A percentile compares a stretch with the other conserved stretches of the same genome.
These are phyloP conservation scores for Fulvia fulva DNA, from an alignment of 2,329 filamentous ascomycete species.

Conservation along the genomic window DNA sequence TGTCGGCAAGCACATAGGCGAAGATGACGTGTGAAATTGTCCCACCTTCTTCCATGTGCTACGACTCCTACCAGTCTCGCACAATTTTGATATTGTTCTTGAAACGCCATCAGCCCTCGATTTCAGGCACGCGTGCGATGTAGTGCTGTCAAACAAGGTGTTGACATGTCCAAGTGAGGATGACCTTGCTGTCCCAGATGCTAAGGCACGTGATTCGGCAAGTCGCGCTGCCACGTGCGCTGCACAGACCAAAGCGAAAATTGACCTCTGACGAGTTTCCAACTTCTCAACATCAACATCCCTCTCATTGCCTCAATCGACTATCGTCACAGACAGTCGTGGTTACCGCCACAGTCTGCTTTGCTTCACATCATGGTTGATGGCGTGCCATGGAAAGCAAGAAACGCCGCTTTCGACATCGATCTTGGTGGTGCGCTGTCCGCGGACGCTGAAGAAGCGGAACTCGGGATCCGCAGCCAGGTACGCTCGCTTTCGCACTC, in stretches of 20 bases:
- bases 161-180: background rate
- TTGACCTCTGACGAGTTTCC: background rate
- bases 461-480: background rate
- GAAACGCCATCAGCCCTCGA: background rate
- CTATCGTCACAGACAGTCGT: background rate
- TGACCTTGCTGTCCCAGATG: slow-evolving; percentile 1
- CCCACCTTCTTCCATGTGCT: background rate
- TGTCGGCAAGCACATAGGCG: background rate
- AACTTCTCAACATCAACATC: background rate
- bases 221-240: background rate
- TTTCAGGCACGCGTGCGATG: background rate
- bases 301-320: background rate
- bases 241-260: background rate
- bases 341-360: background rate
- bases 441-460: background rate
- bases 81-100: background rate
- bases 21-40: background rate
- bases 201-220: background rate
- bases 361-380: background rate
- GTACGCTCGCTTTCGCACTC: background rate
- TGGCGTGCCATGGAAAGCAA: background rate
- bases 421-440: background rate
- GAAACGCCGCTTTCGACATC: background rate
- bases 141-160: background rate
- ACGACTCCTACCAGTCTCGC: background rate